Evolutionary conservation across 2,329 filamentous ascomycete species (phyloP).

Genomic region (Colletotrichum tabaci): DNA sequence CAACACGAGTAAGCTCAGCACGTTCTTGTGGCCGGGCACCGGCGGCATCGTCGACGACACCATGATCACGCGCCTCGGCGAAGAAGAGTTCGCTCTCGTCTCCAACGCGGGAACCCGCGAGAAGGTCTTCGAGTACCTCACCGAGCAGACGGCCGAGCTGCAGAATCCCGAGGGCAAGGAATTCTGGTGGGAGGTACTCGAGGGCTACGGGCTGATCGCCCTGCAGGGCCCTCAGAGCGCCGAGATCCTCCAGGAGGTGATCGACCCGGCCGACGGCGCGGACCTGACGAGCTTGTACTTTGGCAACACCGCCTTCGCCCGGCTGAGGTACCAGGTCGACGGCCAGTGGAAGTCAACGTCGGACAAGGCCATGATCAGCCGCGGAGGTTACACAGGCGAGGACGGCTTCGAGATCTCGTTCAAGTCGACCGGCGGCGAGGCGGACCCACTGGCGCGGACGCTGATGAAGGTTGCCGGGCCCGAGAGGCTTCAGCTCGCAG

Average conservation of each 20-base stretch:
- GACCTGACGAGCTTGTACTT: constrained; percentile 83
- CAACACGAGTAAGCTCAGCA: constrained; percentile 86
- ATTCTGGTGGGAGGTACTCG: constrained; percentile 79
- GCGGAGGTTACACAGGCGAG: constrained; percentile 96
- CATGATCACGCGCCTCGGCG: constrained; percentile 85
- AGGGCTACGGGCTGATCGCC: constrained; percentile 84
- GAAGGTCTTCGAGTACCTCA: constrained; percentile 87
- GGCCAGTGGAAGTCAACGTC: constrained; percentile 64
- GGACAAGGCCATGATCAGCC: constrained; percentile 75
- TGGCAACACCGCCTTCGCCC: constrained; percentile 79
- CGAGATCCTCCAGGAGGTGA: constrained; percentile 75
- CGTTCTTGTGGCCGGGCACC: constrained; percentile 81
- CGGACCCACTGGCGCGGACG: constrained; percentile 70
- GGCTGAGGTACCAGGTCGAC: constrained; percentile 72
- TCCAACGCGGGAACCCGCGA: constrained; percentile 94
- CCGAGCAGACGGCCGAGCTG: constrained; percentile 76
- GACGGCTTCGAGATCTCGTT: constrained; percentile 98
- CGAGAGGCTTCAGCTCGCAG: constrained; percentile 80
- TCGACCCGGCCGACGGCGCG: constrained; percentile 66
- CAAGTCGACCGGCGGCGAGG: constrained; percentile 53
- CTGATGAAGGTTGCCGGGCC: constrained; percentile 72
- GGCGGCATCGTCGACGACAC: constrained; percentile 97
- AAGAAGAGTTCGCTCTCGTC: constrained; percentile 89
- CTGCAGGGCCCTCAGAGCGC: constrained; percentile 88
- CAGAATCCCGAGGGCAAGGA: constrained; percentile 68